Evolutionary conservation across 176 grass and related monocot genomes (phyloP).

Genomic region (Canna indica): DNA sequence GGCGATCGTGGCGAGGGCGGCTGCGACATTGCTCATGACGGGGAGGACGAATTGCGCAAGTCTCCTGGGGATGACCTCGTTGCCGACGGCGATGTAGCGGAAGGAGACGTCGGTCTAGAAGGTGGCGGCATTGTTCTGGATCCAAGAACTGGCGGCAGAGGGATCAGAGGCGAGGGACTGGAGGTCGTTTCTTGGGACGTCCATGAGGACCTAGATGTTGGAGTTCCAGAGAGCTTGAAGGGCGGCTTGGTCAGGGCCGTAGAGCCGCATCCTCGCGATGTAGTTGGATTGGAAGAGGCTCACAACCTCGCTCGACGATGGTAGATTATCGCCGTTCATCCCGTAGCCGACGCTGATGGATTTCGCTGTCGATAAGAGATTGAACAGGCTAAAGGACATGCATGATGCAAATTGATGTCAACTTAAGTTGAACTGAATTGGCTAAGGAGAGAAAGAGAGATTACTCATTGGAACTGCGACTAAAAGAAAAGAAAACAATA

Average conservation of each 20-base stretch:
- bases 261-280: slow-evolving; percentile 21
- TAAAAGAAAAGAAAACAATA: slow-evolving; percentile 17
- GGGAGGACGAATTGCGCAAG: slow-evolving; percentile 36
- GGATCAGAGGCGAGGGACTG: slow-evolving; percentile 5
- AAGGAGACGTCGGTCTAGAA: slow-evolving; percentile 19
- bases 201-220: slow-evolving; percentile 22
- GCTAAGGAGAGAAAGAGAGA: no score
- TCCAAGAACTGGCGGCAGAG: slow-evolving; percentile 8
- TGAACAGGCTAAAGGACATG: no score
- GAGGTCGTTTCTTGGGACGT: slow-evolving; percentile 7
- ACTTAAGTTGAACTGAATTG: no score
- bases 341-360: slow-evolving; percentile 25
- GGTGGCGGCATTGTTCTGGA: slow-evolving; percentile 9
- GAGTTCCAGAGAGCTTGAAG: slow-evolving; percentile 18
- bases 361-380: not conserved
- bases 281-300: slow-evolving; percentile 13
- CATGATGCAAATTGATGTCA: no score
- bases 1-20: slow-evolving; percentile 32
- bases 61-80: slow-evolving; percentile 49
- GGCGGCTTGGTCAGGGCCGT: slow-evolving; percentile 9
- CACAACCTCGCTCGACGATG: slow-evolving; percentile 2
- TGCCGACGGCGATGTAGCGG: slow-evolving; percentile 42
- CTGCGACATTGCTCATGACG: slow-evolving; percentile 51
- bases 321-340: slow-evolving; percentile 25
- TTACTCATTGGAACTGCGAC: slow-evolving; percentile 15